Evolutionary conservation across 176 grass and related monocot species (phyloP).

Genomic region (Carex cristatella): DNA sequence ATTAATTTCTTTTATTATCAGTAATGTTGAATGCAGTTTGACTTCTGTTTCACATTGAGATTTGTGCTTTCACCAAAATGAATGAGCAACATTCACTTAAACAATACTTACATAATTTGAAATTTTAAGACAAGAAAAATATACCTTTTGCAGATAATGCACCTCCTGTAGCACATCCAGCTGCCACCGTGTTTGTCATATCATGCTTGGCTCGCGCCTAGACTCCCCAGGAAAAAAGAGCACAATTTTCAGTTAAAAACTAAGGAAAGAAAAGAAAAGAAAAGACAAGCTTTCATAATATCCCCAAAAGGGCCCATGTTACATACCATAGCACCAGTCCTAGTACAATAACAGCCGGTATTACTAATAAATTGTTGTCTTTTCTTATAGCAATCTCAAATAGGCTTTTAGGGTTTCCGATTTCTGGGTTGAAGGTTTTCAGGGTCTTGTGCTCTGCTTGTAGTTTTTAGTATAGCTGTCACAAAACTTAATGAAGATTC

Average conservation of each 20-base stretch:
- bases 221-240: slow-evolving; percentile 12
- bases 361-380: background rate
- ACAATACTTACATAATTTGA: background rate
- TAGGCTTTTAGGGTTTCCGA: background rate
- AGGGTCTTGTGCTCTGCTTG: background rate
- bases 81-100: background rate
- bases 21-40: background rate
- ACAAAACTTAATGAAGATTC: background rate
- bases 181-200: slow-evolving; percentile 69
- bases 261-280: background rate
- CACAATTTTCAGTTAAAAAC: background rate
- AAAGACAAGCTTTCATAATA: background rate
- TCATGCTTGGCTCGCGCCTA: slow-evolving; percentile 92
- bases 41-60: background rate
- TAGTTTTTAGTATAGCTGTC: background rate
- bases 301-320: too few relatives aligned
- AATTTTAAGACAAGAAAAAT: background rate
- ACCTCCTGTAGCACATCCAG: slow-evolving; percentile 90
- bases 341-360: background rate
- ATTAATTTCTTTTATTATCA: background rate
- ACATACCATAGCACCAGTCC: too few relatives aligned
- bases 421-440: background rate
- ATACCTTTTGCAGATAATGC: slow-evolving; percentile 75
- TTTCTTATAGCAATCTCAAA: background rate
- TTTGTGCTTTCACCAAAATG: slow-evolving; percentile 10